Evolutionary conservation across 192 early-diverging fungal genomes (phyloP).

Genomic region (Coemansia sp.): DNA sequence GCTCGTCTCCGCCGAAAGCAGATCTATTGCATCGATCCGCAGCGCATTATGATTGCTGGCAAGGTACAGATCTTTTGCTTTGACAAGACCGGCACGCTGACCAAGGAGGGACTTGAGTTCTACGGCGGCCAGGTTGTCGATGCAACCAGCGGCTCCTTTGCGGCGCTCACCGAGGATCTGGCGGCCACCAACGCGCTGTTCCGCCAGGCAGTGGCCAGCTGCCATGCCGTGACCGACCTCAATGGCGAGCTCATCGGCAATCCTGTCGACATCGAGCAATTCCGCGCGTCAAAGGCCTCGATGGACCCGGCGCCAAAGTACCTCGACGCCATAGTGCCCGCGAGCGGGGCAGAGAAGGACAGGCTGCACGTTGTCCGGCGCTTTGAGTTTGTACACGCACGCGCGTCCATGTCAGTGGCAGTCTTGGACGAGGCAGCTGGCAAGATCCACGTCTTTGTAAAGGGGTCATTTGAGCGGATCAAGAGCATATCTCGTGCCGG

Average conservation of each 20-base stretch:
- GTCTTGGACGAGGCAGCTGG: conserved; percentile 57
- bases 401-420: conserved; percentile 73
- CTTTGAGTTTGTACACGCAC: conserved; percentile 72
- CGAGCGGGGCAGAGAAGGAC: conserved; percentile 13
- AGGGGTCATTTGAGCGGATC: conserved; percentile 58
- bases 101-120: conserved; percentile 66
- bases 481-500: conserved; percentile 57
- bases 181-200: background rate
- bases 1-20: conserved; percentile 54
- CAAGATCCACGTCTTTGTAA: conserved; percentile 66
- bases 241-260: conserved; percentile 21
- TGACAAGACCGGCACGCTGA: conserved; percentile 70
- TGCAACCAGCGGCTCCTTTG: background rate
- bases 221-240: conserved; percentile 57
- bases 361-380: conserved; percentile 58
- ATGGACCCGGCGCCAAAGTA: conserved; percentile 15
- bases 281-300: conserved; percentile 19
- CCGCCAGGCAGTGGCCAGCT: conserved; percentile 29
- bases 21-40: conserved; percentile 63
- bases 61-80: conserved; percentile 68
- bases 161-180: background rate
- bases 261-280: conserved; percentile 24
- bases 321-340: conserved; percentile 44
- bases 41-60: conserved; percentile 62
- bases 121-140: conserved; percentile 29